Conservation (phyloP, 768 basidiomycete species). For the Mycena capillaripes region DNA sequence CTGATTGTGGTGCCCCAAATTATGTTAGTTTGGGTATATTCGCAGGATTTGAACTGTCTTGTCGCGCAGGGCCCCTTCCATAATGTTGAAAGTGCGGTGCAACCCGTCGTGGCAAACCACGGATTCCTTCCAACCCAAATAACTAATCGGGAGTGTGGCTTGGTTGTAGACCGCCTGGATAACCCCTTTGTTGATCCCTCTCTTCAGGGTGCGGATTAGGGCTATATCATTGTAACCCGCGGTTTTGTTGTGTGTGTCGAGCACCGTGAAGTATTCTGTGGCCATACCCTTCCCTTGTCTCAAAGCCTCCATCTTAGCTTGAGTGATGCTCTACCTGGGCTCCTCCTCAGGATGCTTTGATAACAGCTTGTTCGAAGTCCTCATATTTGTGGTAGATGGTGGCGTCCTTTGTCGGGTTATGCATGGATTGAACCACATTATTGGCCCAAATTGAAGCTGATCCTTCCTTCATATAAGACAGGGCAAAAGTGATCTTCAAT, state of each 20-base stretch:
- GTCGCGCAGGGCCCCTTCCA: not conserved
- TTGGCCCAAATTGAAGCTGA: not conserved
- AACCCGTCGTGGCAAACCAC: not conserved
- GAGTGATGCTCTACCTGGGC: not conserved
- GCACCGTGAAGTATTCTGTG: not conserved
- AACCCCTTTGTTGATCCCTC: not conserved
- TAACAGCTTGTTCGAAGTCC: not conserved
- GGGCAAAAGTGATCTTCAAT: not conserved
- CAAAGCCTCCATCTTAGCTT: not conserved
- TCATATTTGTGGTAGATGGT: not conserved
- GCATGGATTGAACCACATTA: not conserved
- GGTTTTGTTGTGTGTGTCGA: not conserved
- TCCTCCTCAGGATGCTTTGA: not conserved
- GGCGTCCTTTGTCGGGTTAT: too few relatives aligned
- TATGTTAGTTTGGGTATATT: not conserved
- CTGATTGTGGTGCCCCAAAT: rapidly evolving
- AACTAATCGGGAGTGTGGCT: not conserved
- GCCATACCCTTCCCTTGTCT: not conserved
- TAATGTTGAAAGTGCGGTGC: not conserved
- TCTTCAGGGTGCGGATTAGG: not conserved
- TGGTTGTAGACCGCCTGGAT: not conserved
- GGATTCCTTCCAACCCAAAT: not conserved
- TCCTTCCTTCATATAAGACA: not conserved
- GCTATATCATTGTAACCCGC: not conserved
- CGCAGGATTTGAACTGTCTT: not conserved